A percentile compares a stretch with the other conserved stretches of the same genome.
phyloP scores from a whole-genome alignment of 495 filamentous ascomycete genomes.

The Astrocystis sublimbata region DNA sequence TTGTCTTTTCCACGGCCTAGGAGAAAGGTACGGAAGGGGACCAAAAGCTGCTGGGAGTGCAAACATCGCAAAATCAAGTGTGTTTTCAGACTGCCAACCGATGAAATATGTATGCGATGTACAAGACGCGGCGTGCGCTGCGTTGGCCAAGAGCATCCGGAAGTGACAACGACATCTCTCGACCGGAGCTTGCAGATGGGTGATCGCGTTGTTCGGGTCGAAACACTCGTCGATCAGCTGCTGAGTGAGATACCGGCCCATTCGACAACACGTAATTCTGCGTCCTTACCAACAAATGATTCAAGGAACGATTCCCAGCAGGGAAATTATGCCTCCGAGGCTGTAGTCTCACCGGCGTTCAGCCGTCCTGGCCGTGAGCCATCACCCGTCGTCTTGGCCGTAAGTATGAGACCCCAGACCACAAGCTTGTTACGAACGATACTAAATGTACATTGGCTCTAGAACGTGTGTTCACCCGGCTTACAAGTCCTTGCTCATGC shows the following conservation, averaged over 20 bases:
- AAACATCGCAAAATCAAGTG: slow-evolving; percentile 47
- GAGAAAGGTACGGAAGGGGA: slow-evolving; percentile 45
- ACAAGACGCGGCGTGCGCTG: slow-evolving; percentile 37
- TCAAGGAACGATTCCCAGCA: not conserved
- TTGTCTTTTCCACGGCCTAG: slow-evolving; percentile 10
- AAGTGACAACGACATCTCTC: slow-evolving; percentile 17
- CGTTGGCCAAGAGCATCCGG: slow-evolving; percentile 43
- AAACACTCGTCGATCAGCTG: slow-evolving; percentile 34
- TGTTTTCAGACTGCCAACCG: slow-evolving; percentile 29
- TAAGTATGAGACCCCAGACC: slow-evolving; percentile 5
- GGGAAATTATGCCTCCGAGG: not conserved
- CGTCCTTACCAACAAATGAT: not conserved
- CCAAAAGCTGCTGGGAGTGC: slow-evolving; percentile 51
- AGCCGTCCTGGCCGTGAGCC: not conserved
- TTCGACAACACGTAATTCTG: not conserved
- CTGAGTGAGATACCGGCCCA: slow-evolving; percentile 1
- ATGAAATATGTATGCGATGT: slow-evolving; percentile 41
- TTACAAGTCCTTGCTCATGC: slow-evolving; percentile 3
- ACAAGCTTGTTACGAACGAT: not conserved
- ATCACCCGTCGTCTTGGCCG: not conserved
- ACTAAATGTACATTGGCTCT: not conserved
- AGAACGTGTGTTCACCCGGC: not conserved
- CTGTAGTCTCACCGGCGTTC: not conserved
- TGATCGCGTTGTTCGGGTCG: slow-evolving; percentile 33
- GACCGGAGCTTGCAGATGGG: slow-evolving; percentile 21